Base-by-base conservation (phyloP, 805 yeast species). In the Metschnikowia colocasiae region DNA sequence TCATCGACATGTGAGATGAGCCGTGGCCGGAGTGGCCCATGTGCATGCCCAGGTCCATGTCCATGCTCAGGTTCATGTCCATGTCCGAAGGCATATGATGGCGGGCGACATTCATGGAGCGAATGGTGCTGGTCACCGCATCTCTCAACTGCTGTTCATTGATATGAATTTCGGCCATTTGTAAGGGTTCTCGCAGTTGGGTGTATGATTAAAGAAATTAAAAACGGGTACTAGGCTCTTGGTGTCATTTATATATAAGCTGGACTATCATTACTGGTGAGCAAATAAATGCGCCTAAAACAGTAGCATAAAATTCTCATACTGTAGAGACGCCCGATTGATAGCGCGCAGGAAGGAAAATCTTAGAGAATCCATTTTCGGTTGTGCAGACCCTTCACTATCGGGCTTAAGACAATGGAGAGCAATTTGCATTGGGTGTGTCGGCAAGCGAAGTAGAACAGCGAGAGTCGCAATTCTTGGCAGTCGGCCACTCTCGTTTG, bases 1-100 rank as follows among this genome's bases (percentile, higher is more conserved):
- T 80, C 91, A 85, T 85, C 4, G 49, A 44, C 18, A 57, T 50
- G 76, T 20, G 27, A 12, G 22, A 22, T 1, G 26, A 20, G 9
- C 37, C 12, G 19, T 37, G 16, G 38, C n/a, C 8, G 23, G 49
- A 20, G 29, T 31, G 36, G 46, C 19, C 26, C 52, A 49, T 46
- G 19, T 19, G 23, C 6, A 4, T 6, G 40, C 47, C 54, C 64
- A 61, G 57, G 38, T 43, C 54, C 54, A 48, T 46, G 19, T 43
- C 54, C 54, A 48, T 47, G 27, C 8, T 8, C 27, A 25, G 7
- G 27, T 25, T 6, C 32, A 29, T 29, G 23, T 39, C 34, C 42
- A 39, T 27, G 18, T 38, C 32, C 30, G 15, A 12, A 13, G 10
- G 15, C 30, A 18, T 9, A 26, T 33, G 35, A 16, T 29, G 42